Evolutionary conservation across 495 filamentous ascomycete species (phyloP).

Genomic region (Penicillium soppii): DNA sequence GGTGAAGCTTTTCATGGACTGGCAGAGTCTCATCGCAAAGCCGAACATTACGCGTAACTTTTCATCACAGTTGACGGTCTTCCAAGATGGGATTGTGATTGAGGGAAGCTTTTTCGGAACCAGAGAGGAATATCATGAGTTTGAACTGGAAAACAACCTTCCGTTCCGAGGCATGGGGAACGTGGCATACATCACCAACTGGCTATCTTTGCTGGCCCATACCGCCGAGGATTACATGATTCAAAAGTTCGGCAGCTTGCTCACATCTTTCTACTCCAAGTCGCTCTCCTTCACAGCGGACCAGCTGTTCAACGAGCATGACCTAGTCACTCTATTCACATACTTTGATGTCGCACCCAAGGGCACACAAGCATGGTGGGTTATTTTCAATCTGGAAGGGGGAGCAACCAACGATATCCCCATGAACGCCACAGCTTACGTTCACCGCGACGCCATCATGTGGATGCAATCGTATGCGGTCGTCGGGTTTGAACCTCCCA

Average conservation of each 20-base stretch:
- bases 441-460: constrained; percentile 45
- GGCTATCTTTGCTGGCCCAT: constrained; percentile 48
- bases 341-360: constrained; percentile 48
- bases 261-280: constrained; percentile 46
- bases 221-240: constrained; percentile 44
- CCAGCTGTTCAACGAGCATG: constrained; percentile 35
- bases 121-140: constrained; percentile 34
- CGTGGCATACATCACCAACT: constrained; percentile 48
- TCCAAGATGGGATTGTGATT: constrained; percentile 30
- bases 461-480: constrained; percentile 45
- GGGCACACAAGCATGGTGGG: constrained; percentile 42
- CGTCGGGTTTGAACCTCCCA: constrained; percentile 36
- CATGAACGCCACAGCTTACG: constrained; percentile 41
- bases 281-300: constrained; percentile 49
- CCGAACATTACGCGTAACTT: constrained; percentile 54
- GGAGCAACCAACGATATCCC: constrained; percentile 43
- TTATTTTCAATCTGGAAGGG: constrained; percentile 43
- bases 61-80: constrained; percentile 36
- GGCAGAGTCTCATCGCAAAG: constrained; percentile 37
- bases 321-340: constrained; percentile 38
- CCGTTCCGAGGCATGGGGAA: constrained; percentile 25
- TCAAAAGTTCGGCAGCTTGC: constrained; percentile 23
- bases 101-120: constrained; percentile 44
- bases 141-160: constrained; percentile 25
- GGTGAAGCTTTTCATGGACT: constrained; percentile 36